Evolutionary conservation across 495 filamentous ascomycete species (phyloP), one percentile per base, ranked within the genome.

Genomic region (Bryoglossum gracile): DNA sequence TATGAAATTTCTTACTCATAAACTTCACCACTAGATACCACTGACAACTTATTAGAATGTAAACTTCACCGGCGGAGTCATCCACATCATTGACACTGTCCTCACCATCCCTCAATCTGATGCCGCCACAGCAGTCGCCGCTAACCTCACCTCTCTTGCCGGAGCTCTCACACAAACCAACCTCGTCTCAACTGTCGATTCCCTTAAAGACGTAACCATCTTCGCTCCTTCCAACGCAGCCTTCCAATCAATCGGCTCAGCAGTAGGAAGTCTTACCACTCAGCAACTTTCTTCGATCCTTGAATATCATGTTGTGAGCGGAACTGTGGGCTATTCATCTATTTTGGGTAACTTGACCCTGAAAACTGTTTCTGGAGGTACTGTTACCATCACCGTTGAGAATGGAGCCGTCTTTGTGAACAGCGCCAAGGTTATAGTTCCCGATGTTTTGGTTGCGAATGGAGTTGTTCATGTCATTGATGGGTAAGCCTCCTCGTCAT

Each of bases 391-490:
- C 28, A 66, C 59, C 1, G 58, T 78, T 17, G 50, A 62, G 3
- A 63, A 73, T 39, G 75, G 69, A 16, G 55, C 46, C 8, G 48
- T 67, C n/a, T 73, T 60, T 43, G 65, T 68, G 42, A 70, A 75
- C 57, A 60, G 61, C 8, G 74, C 81, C 0, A 64, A 69, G 43
- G 65, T 86, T 17, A 55, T 81, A 11, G 59, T 65, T 33, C 56
- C 76, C 2, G 70, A 87, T 61, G 59, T 87, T 1, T 67, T 88
- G 1, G 58, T 82, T 38, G 65, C 62, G 14, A 84, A 84, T 42
- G 84, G 84, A 48, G 82, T 88, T 17, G 66, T 84, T 2, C 82
- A 86, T 57, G 65, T 84, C 22, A 73, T 84, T 50, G 77, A 84
- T 52, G 24, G 33, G 43, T 54, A 10, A 39, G 40, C 35, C 18